Conservation (phyloP, 192 early-diverging fungal species). For the Umbelopsis isabellina region DNA sequence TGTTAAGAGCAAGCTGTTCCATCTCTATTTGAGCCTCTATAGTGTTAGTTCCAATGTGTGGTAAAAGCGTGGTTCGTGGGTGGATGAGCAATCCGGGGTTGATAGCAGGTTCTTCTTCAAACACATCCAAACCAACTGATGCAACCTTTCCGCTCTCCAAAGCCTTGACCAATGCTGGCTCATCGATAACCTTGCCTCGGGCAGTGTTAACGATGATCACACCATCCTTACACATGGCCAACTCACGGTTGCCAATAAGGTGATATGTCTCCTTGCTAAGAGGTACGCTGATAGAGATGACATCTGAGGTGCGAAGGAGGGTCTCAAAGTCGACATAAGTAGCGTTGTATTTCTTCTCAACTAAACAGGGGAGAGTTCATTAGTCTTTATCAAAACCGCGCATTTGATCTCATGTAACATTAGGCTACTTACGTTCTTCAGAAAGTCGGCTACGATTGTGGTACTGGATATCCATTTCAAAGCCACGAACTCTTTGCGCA, state of each 20-base stretch:
- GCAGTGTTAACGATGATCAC: slow-evolving; percentile 56
- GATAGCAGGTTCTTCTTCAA: slow-evolving; percentile 49
- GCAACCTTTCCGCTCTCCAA: slow-evolving; percentile 54
- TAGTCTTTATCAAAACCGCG: not conserved
- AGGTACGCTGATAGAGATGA: slow-evolving; percentile 51
- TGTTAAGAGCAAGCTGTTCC: slow-evolving; percentile 48
- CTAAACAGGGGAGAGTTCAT: slow-evolving; percentile 23
- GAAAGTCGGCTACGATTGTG: slow-evolving; percentile 51
- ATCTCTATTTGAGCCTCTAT: slow-evolving; percentile 48
- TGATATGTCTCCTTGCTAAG: slow-evolving; percentile 44
- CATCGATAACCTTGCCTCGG: slow-evolving; percentile 53
- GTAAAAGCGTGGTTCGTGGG: slow-evolving; percentile 46
- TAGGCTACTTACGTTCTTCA: slow-evolving; percentile 36
- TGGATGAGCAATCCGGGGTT: slow-evolving; percentile 46
- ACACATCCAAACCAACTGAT: slow-evolving; percentile 35
- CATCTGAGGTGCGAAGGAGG: slow-evolving; percentile 50
- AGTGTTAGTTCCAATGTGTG: slow-evolving; percentile 53
- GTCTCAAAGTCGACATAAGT: slow-evolving; percentile 55
- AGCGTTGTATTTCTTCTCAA: slow-evolving; percentile 49
- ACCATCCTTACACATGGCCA: slow-evolving; percentile 56
- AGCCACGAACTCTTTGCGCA: slow-evolving; percentile 52
- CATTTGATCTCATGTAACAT: not conserved
- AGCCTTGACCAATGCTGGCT: slow-evolving; percentile 52
- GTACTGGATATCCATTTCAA: slow-evolving; percentile 48
- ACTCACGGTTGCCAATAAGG: slow-evolving; percentile 46